Conservation (phyloP, 805 yeast genomes). For the Ogataea chonburiensis region DNA sequence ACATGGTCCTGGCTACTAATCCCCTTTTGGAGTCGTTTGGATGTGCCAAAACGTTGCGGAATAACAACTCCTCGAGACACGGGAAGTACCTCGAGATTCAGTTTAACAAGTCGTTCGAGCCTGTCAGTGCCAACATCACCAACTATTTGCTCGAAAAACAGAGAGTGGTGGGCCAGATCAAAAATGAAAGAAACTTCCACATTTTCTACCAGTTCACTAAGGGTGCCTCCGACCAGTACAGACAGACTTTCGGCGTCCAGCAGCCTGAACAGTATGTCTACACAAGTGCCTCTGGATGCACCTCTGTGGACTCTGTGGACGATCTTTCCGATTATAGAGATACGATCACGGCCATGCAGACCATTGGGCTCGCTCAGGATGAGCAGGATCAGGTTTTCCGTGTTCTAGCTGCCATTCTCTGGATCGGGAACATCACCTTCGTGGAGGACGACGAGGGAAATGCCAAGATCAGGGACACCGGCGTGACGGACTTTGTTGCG, state of each 20-base stretch:
- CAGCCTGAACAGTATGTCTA: slow-evolving; percentile 90
- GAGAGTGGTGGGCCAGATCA: slow-evolving; percentile 93
- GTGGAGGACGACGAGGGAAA: slow-evolving; percentile 85
- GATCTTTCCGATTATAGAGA: slow-evolving; percentile 78
- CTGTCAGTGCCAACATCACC: slow-evolving; percentile 93
- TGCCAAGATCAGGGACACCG: slow-evolving; percentile 75
- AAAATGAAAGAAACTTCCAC: slow-evolving; percentile 93
- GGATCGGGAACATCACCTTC: slow-evolving; percentile 94
- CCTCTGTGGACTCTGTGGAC: slow-evolving; percentile 81
- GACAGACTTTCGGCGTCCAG: slow-evolving; percentile 85
- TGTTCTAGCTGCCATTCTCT: slow-evolving; percentile 76
- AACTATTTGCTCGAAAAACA: slow-evolving; percentile 92
- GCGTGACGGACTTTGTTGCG: slow-evolving; percentile 94
- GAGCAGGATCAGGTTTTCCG: slow-evolving; percentile 93
- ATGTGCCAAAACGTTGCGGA: slow-evolving; percentile 88
- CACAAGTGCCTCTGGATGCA: slow-evolving; percentile 84
- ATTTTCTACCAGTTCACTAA: slow-evolving; percentile 95
- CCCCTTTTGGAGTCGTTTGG: slow-evolving; percentile 90
- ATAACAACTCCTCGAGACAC: slow-evolving; percentile 87
- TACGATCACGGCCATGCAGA: slow-evolving; percentile 80
- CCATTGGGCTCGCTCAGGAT: slow-evolving; percentile 74
- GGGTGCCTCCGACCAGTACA: slow-evolving; percentile 80
- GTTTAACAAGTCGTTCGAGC: slow-evolving; percentile 79
- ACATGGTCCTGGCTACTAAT: slow-evolving; percentile 96
- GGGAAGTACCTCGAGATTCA: slow-evolving; percentile 91